These are phyloP conservation scores for Harringtonia lauricola DNA, from an alignment of 2,329 filamentous ascomycete genomes.

Conservation along the genomic window DNA sequence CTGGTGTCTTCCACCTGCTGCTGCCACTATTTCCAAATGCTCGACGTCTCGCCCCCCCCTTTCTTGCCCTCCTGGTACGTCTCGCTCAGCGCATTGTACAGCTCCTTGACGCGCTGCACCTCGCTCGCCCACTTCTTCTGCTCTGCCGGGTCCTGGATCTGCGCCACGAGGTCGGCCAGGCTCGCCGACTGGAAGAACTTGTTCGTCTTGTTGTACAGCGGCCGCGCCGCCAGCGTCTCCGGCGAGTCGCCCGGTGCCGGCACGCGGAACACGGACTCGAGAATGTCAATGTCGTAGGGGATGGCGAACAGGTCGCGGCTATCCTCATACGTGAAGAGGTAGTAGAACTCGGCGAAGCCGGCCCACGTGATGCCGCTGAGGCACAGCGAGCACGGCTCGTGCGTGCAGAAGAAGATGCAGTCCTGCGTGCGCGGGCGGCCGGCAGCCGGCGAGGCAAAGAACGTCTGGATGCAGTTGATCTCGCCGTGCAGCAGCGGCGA, in stretches of 20 bases:
- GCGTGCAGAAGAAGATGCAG: conserved; percentile 47
- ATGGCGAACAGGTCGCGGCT: conserved; percentile 43
- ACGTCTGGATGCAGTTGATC: conserved; percentile 49
- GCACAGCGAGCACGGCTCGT: conserved; percentile 48
- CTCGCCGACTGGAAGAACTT: conserved; percentile 40
- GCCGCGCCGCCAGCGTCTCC: conserved; percentile 24
- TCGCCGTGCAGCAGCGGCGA: conserved; percentile 48
- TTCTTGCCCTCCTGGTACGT: conserved; percentile 38
- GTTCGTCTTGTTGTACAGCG: conserved; percentile 43
- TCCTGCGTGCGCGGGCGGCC: conserved; percentile 23
- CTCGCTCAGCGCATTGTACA: conserved; percentile 34
- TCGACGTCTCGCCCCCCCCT: conserved; percentile 29
- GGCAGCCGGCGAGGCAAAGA: conserved; percentile 31
- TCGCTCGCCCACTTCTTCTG: conserved; percentile 24
- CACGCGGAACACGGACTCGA: conserved; percentile 44
- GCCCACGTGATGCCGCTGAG: conserved; percentile 47
- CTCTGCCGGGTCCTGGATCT: conserved; percentile 24
- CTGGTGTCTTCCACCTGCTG: too few relatives aligned
- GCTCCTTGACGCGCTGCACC: conserved; percentile 33
- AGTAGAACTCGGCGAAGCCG: conserved; percentile 45
- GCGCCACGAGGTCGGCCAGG: conserved; percentile 26
- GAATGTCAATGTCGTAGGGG: conserved; percentile 46
- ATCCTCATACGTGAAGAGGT: conserved; percentile 49
- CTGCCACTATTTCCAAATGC: conserved; percentile 38
- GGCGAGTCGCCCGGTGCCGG: conserved; percentile 24